Conservation (phyloP, 345 rosid genomes). For the Lepidium didymum region DNA sequence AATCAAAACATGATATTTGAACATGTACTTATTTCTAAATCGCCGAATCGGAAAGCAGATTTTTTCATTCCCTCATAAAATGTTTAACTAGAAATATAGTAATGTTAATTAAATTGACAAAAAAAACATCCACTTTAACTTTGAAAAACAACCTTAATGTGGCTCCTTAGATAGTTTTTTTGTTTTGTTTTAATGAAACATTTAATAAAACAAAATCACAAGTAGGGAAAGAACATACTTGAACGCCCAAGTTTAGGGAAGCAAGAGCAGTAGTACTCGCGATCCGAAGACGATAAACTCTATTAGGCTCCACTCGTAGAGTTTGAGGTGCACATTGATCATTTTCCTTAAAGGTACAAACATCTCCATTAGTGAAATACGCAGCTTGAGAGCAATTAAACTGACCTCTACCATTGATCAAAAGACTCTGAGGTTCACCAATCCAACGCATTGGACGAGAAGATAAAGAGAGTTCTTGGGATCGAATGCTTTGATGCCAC, state of each 20-base stretch:
- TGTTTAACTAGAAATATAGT: too few relatives aligned
- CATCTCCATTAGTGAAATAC: constrained; percentile 11
- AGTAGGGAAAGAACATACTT: constrained; percentile 29
- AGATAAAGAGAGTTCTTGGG: constrained; percentile 64
- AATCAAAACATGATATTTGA: too few relatives aligned
- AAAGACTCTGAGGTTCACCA: constrained; percentile 51
- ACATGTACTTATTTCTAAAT: too few relatives aligned
- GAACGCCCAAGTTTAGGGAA: constrained; percentile 61
- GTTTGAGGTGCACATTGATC: constrained; percentile 66
- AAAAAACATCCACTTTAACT: too few relatives aligned
- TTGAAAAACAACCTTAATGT: too few relatives aligned
- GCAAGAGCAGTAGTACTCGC: constrained; percentile 72
- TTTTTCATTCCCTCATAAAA: too few relatives aligned
- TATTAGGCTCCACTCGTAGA: constrained; percentile 40
- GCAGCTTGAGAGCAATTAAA: constrained; percentile 60
- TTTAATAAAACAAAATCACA: too few relatives aligned
- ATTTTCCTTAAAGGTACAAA: constrained; percentile 40
- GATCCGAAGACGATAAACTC: constrained; percentile 59
- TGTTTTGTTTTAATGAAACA: too few relatives aligned
- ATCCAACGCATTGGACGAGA: constrained; percentile 64
- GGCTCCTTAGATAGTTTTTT: too few relatives aligned
- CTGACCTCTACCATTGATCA: constrained; percentile 88
- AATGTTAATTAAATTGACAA: too few relatives aligned
- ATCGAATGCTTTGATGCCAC: constrained; percentile 60
- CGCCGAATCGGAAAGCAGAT: too few relatives aligned